These are phyloP conservation scores for Plasmodium reichenowi DNA, from an alignment of 169 alveolate species.

Conservation along the genomic window DNA sequence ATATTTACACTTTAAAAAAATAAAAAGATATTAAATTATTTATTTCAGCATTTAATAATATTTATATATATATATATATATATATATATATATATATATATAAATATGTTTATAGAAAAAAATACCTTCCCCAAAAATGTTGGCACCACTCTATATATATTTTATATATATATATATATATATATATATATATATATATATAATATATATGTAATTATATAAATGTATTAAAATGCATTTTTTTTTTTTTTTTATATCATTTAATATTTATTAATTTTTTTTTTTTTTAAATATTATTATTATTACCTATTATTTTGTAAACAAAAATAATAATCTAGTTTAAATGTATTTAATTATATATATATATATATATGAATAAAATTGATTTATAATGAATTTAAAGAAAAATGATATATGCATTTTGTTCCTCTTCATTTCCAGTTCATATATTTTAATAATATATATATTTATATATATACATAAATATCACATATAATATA, in stretches of 20 bases:
- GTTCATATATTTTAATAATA: too few species aligned
- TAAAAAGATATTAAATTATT: not conserved
- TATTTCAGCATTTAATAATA: not conserved
- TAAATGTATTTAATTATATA: too few species aligned
- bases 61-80: not conserved
- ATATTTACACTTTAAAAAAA: not conserved
- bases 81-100: not conserved
- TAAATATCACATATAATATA: too few species aligned
- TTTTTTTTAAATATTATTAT: too few species aligned
- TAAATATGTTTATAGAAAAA: constrained; percentile 15
- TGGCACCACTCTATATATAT: not conserved
- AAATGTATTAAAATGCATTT: not conserved
- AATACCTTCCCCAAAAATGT: constrained; percentile 22
- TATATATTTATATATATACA: too few species aligned
- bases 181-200: not conserved
- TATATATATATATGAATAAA: too few species aligned
- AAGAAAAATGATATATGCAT: too few species aligned
- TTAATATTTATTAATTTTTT: constrained; percentile 1
- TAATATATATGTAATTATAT: not conserved
- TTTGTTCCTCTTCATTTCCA: too few species aligned
- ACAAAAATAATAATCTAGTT: too few species aligned
- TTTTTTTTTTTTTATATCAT: constrained; percentile 3
- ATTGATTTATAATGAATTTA: too few species aligned
- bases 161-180: not conserved
- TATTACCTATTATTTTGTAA: too few species aligned